These are phyloP conservation scores for Alloascoidea hylecoeti DNA, from an alignment of 805 yeast genomes.

Conservation along the genomic window DNA sequence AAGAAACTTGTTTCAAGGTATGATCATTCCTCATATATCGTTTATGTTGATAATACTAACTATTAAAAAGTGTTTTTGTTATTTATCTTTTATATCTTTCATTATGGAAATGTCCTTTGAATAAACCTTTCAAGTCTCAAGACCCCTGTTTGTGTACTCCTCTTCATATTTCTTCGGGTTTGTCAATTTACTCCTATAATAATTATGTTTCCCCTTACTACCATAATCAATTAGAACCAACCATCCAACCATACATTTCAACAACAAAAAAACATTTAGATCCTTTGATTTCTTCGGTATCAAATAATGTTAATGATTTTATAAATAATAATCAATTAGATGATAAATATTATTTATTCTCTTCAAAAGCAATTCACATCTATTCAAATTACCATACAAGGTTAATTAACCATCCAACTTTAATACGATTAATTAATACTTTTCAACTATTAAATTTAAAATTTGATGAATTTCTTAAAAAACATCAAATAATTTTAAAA, in stretches of 20 bases:
- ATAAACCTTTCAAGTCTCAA: not conserved
- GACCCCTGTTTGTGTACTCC: not conserved
- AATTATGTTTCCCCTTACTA: not conserved
- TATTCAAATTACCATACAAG: not conserved
- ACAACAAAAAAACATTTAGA: not conserved
- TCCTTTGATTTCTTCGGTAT: not conserved
- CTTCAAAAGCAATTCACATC: not conserved
- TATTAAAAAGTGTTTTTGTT: not conserved
- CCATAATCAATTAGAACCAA: not conserved
- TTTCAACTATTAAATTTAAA: not conserved
- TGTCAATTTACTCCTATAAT: not conserved
- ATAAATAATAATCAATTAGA: not conserved
- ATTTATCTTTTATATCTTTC: not conserved
- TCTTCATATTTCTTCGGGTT: not conserved
- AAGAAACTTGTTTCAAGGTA: too few species aligned
- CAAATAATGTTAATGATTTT: too few species aligned
- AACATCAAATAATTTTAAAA: not conserved
- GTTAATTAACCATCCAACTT: too few species aligned
- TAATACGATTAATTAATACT: not conserved
- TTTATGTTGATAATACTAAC: too few species aligned
- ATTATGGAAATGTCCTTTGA: not conserved
- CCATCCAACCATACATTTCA: not conserved
- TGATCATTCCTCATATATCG: too few species aligned
- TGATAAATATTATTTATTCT: too few species aligned
- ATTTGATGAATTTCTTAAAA: not conserved